A percentile compares a stretch with the other conserved stretches of the same genome.
These are phyloP conservation scores for Xylaria cubensis DNA, from an alignment of 495 filamentous ascomycete genomes.

Conservation along the genomic window DNA sequence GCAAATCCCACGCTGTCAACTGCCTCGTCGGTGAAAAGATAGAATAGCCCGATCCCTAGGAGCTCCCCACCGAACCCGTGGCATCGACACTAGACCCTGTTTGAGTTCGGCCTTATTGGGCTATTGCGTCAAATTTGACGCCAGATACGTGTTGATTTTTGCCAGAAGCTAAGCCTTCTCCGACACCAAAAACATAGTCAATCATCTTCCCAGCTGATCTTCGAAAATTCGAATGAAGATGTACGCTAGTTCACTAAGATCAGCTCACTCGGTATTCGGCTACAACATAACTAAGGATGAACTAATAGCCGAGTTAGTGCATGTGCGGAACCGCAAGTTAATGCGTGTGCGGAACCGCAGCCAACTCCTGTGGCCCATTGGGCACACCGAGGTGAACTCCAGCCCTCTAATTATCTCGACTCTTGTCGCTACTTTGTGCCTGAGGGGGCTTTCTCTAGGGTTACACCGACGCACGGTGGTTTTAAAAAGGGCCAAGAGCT, in stretches of 20 bases:
- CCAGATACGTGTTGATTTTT: neutral
- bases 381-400: constrained; percentile 13
- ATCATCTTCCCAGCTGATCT: neutral
- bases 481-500: constrained; percentile 5
- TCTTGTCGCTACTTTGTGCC: neutral
- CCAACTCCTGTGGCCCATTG: neutral
- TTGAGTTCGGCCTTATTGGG: neutral
- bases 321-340: constrained; percentile 6
- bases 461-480: neutral
- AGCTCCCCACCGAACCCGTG: neutral
- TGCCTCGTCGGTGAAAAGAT: neutral
- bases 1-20: neutral
- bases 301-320: neutral
- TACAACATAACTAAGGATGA: neutral
- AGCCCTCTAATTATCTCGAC: constrained; percentile 4
- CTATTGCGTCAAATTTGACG: neutral
- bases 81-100: neutral
- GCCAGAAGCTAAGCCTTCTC: neutral
- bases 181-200: neutral
- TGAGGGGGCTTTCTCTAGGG: neutral
- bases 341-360: neutral
- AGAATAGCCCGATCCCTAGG: neutral
- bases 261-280: constrained; percentile 14
- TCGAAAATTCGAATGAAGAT: neutral
- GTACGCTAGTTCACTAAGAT: neutral